Evolutionary conservation across 257 asterid genomes (phyloP).

Genomic region (Scutellaria baicalensis): DNA sequence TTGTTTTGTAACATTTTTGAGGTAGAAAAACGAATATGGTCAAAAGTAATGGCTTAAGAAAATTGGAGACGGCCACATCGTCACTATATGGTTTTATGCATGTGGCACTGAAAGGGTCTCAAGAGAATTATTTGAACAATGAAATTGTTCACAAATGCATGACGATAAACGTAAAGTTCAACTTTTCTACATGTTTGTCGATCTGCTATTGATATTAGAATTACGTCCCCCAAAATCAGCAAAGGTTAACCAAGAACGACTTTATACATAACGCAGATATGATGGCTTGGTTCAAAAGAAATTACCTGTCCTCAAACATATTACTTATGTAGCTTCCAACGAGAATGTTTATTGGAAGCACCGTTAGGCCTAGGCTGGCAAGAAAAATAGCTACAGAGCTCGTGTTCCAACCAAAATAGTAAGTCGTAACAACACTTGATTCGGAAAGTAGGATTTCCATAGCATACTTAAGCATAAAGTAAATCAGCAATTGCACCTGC

Average conservation of each 20-base stretch:
- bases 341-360: slow-evolving; percentile 70
- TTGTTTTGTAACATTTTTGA: background rate
- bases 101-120: too few species aligned
- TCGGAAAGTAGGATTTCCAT: slow-evolving; percentile 94
- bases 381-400: slow-evolving; percentile 75
- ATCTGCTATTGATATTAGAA: too few species aligned
- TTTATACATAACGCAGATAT: background rate
- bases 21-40: background rate
- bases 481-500: slow-evolving; percentile 90
- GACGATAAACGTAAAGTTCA: too few species aligned
- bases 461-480: slow-evolving; percentile 91
- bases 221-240: background rate
- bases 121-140: too few species aligned
- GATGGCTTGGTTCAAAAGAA: background rate
- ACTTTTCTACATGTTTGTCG: too few species aligned
- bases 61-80: background rate
- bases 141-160: too few species aligned
- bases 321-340: slow-evolving; percentile 92
- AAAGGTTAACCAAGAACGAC: background rate
- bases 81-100: too few species aligned
- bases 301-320: slow-evolving; percentile 91
- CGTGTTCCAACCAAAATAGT: slow-evolving; percentile 80
- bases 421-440: slow-evolving; percentile 81
- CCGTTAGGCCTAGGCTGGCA: slow-evolving; percentile 84
- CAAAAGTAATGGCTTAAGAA: background rate